Percentiles rank a stretch among this genome's conserved stretches.
These are phyloP conservation scores for Mycena vulgaris DNA, from an alignment of 768 basidiomycete species.

Conservation along the genomic window DNA sequence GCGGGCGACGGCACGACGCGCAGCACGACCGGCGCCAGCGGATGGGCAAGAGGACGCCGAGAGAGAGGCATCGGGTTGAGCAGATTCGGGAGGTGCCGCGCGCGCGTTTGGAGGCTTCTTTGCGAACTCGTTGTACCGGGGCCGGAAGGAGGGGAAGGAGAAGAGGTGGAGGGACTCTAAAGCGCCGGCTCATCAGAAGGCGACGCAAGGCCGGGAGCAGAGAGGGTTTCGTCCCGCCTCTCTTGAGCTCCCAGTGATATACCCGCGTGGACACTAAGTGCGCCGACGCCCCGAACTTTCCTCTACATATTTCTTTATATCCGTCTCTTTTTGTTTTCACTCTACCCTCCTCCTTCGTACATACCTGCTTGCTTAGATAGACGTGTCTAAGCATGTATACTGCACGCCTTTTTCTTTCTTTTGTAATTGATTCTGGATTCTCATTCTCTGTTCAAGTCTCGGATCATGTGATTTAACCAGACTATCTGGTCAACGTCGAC, in stretches of 20 bases:
- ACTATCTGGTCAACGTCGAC: neutral
- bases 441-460: neutral
- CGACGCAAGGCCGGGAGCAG: slow-evolving; percentile 22
- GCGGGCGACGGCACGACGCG: neutral
- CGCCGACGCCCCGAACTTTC: slow-evolving; percentile 6
- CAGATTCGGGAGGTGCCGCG: neutral
- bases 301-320: neutral
- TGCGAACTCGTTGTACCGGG: neutral
- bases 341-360: too few species aligned
- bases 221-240: slow-evolving; percentile 6
- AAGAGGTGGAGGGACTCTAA: neutral
- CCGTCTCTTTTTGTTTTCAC: too few species aligned
- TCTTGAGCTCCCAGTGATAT: slow-evolving; percentile 6
- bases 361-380: neutral
- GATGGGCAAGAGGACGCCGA: neutral
- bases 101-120: neutral
- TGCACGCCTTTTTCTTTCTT: too few species aligned
- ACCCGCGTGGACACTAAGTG: slow-evolving; percentile 20
- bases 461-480: neutral
- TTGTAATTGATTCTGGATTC: neutral
- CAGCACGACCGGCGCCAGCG: neutral
- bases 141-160: neutral
- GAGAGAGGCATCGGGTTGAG: neutral
- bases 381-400: neutral
- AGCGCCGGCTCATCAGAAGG: neutral